Conservation (phyloP, 345 rosid species). For the Microcos paniculata region DNA sequence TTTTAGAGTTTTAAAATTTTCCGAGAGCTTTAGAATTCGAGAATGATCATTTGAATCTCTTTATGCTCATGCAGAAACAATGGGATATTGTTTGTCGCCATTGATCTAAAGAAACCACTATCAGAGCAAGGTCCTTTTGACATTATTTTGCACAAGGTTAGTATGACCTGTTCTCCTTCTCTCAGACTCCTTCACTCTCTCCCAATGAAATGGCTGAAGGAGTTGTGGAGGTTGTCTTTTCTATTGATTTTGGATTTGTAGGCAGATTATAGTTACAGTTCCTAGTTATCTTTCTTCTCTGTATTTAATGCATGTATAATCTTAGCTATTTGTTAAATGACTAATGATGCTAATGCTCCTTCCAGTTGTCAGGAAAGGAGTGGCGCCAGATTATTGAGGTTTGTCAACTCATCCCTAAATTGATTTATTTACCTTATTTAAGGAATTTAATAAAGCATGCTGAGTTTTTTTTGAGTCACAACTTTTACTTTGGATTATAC, state of each 20-base stretch:
- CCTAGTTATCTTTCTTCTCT: not conserved
- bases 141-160: conserved; percentile 87
- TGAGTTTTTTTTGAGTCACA: conserved; percentile 4
- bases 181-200: not conserved
- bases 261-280: conserved; percentile 7
- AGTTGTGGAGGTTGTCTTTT: not conserved
- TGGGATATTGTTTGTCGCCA: conserved; percentile 74
- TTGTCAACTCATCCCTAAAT: conserved; percentile 23
- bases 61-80: conserved; percentile 57
- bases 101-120: conserved; percentile 62
- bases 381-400: conserved; percentile 84
- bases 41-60: conserved; percentile 10
- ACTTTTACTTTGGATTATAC: not conserved
- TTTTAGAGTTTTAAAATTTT: conserved; percentile 32
- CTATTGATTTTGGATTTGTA: conserved; percentile 6
- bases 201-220: not conserved
- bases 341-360: conserved; percentile 35
- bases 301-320: conserved; percentile 1
- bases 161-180: conserved; percentile 19
- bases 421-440: not conserved
- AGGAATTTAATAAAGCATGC: not conserved
- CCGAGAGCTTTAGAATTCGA: conserved; percentile 19
- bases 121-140: conserved; percentile 96
- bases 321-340: not conserved
- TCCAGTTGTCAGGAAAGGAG: conserved; percentile 69